phyloP scores from a whole-genome alignment of 2,329 filamentous ascomycete genomes.

The Trichoderma hamatum region DNA sequence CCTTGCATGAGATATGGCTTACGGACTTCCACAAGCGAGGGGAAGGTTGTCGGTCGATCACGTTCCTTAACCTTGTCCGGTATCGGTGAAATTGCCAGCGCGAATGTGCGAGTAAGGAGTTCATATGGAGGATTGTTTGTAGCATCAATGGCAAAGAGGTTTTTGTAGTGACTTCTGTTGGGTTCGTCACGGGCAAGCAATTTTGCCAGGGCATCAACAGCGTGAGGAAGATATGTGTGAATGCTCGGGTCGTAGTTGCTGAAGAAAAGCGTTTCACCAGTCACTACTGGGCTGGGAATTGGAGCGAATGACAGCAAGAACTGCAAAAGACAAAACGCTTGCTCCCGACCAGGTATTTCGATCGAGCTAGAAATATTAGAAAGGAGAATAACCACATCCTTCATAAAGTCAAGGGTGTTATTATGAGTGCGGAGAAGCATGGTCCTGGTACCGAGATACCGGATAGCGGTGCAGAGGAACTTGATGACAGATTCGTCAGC shows the following conservation, averaged over 20 bases:
- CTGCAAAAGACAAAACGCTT: constrained; percentile 82
- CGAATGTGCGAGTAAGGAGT: constrained; percentile 84
- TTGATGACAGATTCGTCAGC: constrained; percentile 78
- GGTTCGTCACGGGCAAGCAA: constrained; percentile 90
- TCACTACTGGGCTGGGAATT: constrained; percentile 65
- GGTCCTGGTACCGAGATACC: constrained; percentile 85
- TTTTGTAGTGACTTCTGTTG: constrained; percentile 81
- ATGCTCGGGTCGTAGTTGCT: constrained; percentile 76
- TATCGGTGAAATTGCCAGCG: constrained; percentile 79
- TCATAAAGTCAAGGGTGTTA: constrained; percentile 96
- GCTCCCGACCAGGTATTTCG: constrained; percentile 81
- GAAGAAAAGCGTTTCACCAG: constrained; percentile 69
- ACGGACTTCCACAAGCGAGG: constrained; percentile 75
- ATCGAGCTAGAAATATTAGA: constrained; percentile 85
- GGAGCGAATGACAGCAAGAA: constrained; percentile 92
- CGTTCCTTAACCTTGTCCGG: constrained; percentile 64
- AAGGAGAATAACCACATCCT: constrained; percentile 84
- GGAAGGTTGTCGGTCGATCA: constrained; percentile 60
- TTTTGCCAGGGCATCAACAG: constrained; percentile 89
- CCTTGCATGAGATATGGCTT: constrained; percentile 93
- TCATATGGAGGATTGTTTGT: constrained; percentile 69
- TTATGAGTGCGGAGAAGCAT: constrained; percentile 79
- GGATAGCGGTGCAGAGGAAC: constrained; percentile 80
- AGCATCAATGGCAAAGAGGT: constrained; percentile 76
- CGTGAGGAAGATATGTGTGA: constrained; percentile 86